Percentiles rank a stretch among this genome's conserved stretches.
These are phyloP conservation scores for Oropetium thomaeum DNA, from an alignment of 176 grass and related monocot species.

Conservation along the genomic window DNA sequence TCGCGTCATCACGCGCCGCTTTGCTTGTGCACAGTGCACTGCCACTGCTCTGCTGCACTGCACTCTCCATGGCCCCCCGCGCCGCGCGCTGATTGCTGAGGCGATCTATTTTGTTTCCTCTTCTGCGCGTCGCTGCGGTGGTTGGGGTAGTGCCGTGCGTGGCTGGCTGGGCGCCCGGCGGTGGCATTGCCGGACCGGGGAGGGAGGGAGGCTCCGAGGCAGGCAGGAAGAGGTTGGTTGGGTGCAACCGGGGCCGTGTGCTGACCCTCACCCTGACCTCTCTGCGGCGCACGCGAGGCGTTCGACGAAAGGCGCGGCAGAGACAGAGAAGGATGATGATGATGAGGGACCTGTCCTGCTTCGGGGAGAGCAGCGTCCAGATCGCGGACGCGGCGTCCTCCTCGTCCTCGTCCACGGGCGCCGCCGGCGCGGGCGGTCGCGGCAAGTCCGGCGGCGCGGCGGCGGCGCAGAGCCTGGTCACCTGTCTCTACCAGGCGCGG, in stretches of 20 bases:
- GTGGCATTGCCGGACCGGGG: neutral
- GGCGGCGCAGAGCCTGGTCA: slow-evolving; percentile 28
- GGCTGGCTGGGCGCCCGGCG: neutral
- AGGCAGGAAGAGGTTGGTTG: too few relatives aligned
- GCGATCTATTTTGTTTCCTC: neutral
- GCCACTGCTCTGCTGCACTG: neutral
- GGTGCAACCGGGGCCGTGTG: neutral
- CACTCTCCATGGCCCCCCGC: too few relatives aligned
- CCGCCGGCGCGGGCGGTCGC: neutral
- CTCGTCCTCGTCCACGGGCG: neutral
- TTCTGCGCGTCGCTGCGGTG: neutral
- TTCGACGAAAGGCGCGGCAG: neutral
- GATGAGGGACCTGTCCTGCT: slow-evolving; percentile 52
- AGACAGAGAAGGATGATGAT: neutral
- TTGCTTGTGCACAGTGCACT: too few relatives aligned
- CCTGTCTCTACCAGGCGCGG: slow-evolving; percentile 49
- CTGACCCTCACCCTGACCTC: neutral
- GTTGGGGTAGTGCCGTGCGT: neutral
- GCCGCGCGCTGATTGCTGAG: too few relatives aligned
- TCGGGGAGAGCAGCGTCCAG: slow-evolving; percentile 40
- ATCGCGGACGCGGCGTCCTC: slow-evolving; percentile 34
- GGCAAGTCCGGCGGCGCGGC: neutral
- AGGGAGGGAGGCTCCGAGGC: neutral
- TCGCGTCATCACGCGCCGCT: neutral
- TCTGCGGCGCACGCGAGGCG: neutral